phyloP scores from a whole-genome alignment of 129 eudicot genomes.

The Saussurea involucrata region DNA sequence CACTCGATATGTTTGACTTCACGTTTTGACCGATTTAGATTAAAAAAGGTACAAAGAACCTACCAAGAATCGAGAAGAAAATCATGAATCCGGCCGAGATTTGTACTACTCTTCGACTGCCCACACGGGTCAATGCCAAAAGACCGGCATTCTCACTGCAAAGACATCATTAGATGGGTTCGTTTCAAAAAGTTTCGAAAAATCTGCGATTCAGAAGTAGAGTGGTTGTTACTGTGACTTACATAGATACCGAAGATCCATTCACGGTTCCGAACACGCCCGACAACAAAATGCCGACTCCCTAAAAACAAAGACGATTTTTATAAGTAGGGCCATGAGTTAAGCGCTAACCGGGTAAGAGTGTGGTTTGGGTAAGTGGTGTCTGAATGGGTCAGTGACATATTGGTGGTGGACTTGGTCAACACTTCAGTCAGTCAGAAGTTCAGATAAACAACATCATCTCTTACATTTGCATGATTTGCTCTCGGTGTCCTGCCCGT shows the following conservation, averaged over 20 bases:
- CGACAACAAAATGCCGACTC: slow-evolving; percentile 62
- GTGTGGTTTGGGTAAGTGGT: not conserved
- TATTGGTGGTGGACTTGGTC: not conserved
- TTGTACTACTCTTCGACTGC: slow-evolving; percentile 74
- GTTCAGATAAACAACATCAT: no score
- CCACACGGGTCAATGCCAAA: slow-evolving; percentile 70
- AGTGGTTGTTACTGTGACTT: slow-evolving; percentile 16
- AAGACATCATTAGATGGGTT: not conserved
- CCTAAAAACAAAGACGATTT: slow-evolving; percentile 29
- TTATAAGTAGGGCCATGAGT: not conserved
- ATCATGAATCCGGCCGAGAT: slow-evolving; percentile 74
- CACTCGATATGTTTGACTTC: not conserved
- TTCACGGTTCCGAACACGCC: slow-evolving; percentile 57
- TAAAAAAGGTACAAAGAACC: not conserved
- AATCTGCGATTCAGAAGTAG: not conserved
- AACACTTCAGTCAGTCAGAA: not conserved
- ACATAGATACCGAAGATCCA: slow-evolving; percentile 74
- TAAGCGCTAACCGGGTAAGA: no score
- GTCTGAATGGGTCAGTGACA: not conserved
- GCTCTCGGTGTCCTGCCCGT: no score
- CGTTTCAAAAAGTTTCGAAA: slow-evolving; percentile 1
- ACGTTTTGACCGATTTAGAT: not conserved
- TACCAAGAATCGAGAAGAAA: slow-evolving; percentile 70
- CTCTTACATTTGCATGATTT: no score
- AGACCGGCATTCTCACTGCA: slow-evolving; percentile 80